Conservation (phyloP, 768 basidiomycete species). For the Suillus brevipes region DNA sequence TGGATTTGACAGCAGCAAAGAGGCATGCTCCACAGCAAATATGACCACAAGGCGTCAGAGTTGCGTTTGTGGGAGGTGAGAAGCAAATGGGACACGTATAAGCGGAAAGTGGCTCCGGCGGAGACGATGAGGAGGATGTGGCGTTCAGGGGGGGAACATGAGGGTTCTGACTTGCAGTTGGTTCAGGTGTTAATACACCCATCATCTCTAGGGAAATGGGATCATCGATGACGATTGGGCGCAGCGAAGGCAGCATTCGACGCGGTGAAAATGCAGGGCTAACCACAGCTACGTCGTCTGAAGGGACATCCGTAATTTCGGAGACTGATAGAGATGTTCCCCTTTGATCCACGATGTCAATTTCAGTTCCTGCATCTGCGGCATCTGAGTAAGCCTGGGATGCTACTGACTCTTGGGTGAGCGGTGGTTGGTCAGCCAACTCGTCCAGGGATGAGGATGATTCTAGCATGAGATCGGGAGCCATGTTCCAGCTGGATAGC, state of each 20-base stretch:
- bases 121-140: conserved; percentile 6
- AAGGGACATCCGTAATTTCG: neutral
- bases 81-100: conserved; percentile 84
- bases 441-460: neutral
- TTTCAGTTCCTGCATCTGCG: neutral
- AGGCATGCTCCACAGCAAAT: conserved; percentile 77
- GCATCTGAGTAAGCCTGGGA: conserved; percentile 1
- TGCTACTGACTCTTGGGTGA: neutral
- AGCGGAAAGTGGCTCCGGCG: conserved; percentile 44
- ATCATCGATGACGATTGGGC: conserved; percentile 3
- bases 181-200: conserved; percentile 1
- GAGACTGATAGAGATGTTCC: neutral
- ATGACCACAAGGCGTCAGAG: conserved; percentile 79
- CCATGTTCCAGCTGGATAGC: neutral
- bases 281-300: conserved; percentile 2
- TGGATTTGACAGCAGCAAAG: conserved; percentile 68
- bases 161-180: conserved; percentile 5
- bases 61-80: conserved; percentile 70
- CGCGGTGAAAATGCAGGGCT: neutral
- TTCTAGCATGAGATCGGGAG: neutral
- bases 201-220: neutral
- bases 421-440: neutral
- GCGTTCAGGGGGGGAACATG: neutral
- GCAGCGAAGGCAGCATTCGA: neutral
- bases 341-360: neutral